Base-by-base conservation (phyloP, 768 basidiomycete species). In the Naganishia vaughanmartiniae region DNA sequence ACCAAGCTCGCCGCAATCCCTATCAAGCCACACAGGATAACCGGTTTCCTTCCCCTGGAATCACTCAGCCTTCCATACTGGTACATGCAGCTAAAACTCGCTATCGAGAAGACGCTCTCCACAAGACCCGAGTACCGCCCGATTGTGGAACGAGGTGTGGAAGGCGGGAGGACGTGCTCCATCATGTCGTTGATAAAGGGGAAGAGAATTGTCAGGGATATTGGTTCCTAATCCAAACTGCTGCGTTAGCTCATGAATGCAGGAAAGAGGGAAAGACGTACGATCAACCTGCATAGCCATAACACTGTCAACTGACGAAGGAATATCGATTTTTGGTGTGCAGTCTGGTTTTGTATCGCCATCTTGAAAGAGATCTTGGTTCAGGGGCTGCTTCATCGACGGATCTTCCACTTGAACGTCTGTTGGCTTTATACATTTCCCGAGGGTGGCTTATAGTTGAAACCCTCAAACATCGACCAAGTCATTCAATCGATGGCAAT, bases 41-140 rank as follows among this genome's bases (percentile, higher is more conserved):
- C 71, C 31, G 74, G 74, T 45, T 72, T 75, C 42, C 74, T 65
- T 15, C 75, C 73, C 15, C 74, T 68, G 30, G 67, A 26, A 60
- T 76, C 75, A n/a, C 65, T 68, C 63, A 76, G 46, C 54, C 58
- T 56, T 3, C 75, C 75, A 71, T 73, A 76, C 24, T 71, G 71
- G 46, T 73, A 74, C 70, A 73, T 71, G 70, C 56, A 73, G 17
- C 71, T 30, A 53, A 72, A 66, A 30, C 60, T 70, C 2, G 51
- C 58, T 9, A 72, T 42, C 19, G 71, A 60, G 42, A 72, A 74
- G 7, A 67, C 66, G 28, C 69, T 70, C 31, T 74, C 73, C n/a
- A 73, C 67, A 4, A 66, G 54, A 0, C 74, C 74, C 26, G 74
- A 74, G 60, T 74, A 74, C 26, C 54, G 65, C 4, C 74, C 74